Conservation (phyloP, 176 grass and related monocot genomes). For the Aegilops longissima region DNA sequence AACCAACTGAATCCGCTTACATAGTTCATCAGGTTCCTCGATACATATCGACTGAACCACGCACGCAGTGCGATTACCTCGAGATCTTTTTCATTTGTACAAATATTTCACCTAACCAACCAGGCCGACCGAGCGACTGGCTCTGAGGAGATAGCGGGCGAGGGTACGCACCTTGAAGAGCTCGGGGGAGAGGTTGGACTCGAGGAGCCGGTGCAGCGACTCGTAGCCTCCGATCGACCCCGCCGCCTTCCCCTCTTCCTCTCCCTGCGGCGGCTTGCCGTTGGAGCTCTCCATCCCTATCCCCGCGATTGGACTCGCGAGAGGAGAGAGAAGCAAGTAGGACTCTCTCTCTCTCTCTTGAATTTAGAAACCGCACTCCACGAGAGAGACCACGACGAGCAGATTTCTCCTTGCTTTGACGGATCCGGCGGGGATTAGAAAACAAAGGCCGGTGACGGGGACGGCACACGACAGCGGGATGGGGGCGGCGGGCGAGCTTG, state of each 20-base stretch:
- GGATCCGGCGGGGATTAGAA: no score
- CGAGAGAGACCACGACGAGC: no score
- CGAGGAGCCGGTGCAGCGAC: slow-evolving; percentile 82
- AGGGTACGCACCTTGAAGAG: slow-evolving; percentile 66
- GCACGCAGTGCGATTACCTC: not conserved
- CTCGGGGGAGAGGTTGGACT: slow-evolving; percentile 77
- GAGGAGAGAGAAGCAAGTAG: not conserved
- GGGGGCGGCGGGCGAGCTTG: no score
- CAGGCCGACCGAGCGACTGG: not conserved
- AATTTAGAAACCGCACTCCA: not conserved
- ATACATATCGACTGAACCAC: not conserved
- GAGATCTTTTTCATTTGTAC: not conserved
- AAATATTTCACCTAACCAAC: not conserved
- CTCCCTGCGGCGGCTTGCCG: slow-evolving; percentile 24
- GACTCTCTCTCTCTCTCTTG: not conserved
- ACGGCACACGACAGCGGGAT: no score
- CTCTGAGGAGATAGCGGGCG: not conserved
- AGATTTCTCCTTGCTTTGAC: not conserved
- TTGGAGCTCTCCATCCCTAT: slow-evolving; percentile 36
- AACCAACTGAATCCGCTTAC: not conserved
- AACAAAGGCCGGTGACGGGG: no score
- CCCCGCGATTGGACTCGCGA: not conserved
- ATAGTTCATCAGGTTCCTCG: not conserved
- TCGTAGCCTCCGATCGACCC: slow-evolving; percentile 83
- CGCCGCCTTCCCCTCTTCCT: not conserved